Percentiles rank a stretch among this genome's conserved stretches.
These are phyloP conservation scores for Setaria viridis DNA, from an alignment of 202 grass and related monocot genomes.

Conservation along the genomic window DNA sequence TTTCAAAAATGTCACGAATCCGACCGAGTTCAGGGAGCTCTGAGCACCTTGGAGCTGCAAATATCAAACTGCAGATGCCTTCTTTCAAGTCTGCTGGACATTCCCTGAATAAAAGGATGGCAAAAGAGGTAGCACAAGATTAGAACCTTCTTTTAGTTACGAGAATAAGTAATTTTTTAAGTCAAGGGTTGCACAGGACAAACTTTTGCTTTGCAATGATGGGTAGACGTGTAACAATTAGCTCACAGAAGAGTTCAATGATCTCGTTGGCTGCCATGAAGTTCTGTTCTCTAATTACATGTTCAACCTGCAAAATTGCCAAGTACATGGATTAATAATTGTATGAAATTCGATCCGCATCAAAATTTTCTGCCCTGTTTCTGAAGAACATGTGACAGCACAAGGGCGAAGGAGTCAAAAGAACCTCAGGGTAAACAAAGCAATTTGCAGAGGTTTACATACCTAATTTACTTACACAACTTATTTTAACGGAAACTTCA, in stretches of 20 bases:
- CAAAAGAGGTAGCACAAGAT: constrained; percentile 24
- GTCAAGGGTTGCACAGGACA: constrained; percentile 29
- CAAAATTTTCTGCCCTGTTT: not conserved
- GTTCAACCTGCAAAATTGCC: constrained; percentile 74
- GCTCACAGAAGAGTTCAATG: constrained; percentile 93
- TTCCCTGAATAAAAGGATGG: constrained; percentile 64
- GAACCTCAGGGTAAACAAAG: not conserved
- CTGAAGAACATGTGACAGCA: not conserved
- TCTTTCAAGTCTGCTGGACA: constrained; percentile 91
- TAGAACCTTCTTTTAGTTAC: constrained; percentile 32
- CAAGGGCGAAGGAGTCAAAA: not conserved
- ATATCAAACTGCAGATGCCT: constrained; percentile 98
- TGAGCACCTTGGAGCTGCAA: constrained; percentile 91
- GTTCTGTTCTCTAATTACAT: constrained; percentile 99
- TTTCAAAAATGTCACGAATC: constrained; percentile 82
- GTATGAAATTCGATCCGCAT: not conserved
- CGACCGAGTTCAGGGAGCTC: constrained; percentile 86
- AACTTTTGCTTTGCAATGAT: constrained; percentile 94
- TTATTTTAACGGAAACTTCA: not conserved
- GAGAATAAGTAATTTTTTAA: constrained; percentile 4
- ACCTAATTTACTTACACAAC: not conserved
- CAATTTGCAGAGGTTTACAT: not conserved
- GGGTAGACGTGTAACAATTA: constrained; percentile 82
- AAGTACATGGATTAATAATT: constrained; percentile 2
- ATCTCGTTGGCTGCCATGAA: constrained; percentile 91